phyloP scores from a whole-genome alignment of 352 stramenopile genomes.

The Phytopythium delawarense region DNA sequence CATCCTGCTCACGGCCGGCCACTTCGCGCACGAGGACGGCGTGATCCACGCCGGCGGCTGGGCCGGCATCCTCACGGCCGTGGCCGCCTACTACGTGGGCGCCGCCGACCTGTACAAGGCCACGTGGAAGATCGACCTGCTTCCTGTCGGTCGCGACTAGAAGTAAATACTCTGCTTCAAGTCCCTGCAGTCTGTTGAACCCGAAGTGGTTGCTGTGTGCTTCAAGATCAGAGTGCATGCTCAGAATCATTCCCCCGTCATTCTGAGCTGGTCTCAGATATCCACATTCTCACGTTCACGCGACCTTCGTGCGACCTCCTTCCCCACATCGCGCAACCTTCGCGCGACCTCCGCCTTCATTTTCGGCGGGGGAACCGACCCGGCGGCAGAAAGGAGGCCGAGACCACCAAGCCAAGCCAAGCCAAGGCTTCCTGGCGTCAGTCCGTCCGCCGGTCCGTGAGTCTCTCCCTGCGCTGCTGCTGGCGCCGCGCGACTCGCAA shows the following conservation, averaged over 20 bases:
- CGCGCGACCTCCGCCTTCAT: background rate
- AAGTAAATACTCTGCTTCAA: too few species aligned
- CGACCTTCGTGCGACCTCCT: background rate
- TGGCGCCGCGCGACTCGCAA: background rate
- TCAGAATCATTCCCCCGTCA: too few species aligned
- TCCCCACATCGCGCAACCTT: background rate
- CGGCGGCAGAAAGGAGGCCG: background rate
- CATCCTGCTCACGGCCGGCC: slow-evolving; percentile 4
- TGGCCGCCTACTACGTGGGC: slow-evolving; percentile 3
- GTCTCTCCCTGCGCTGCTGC: background rate
- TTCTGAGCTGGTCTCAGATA: too few species aligned
- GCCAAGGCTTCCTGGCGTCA: background rate
- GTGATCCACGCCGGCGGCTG: background rate
- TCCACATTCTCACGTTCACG: background rate
- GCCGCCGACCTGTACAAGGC: slow-evolving; percentile 6
- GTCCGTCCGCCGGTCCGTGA: background rate
- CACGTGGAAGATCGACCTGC: slow-evolving; percentile 6
- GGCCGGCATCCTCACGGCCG: background rate
- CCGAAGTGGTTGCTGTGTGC: too few species aligned
- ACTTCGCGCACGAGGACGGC: slow-evolving; percentile 3
- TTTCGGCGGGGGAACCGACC: background rate
- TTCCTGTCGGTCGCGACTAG: background rate
- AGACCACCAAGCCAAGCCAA: background rate
- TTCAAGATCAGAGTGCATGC: too few species aligned
- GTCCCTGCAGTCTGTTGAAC: too few species aligned